Evolutionary conservation across 2,329 filamentous ascomycete species (phyloP).

Genomic region (Colletotrichum ledebouriae): DNA sequence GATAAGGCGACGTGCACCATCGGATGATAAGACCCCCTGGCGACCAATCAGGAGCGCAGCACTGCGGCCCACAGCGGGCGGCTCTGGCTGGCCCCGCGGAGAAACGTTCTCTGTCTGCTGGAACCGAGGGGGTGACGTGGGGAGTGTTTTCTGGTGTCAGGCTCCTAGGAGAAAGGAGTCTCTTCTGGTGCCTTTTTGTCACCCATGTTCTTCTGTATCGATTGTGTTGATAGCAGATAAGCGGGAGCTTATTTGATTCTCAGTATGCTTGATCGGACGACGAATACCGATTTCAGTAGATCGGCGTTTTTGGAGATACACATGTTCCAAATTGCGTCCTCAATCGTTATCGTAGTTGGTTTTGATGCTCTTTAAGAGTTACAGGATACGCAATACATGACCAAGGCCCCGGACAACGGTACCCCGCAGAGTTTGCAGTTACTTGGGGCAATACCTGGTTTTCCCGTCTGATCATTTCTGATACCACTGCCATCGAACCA

Average conservation of each 20-base stretch:
- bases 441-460: slow-evolving; percentile 7
- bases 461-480: slow-evolving; percentile 26
- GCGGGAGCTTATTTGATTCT: slow-evolving; percentile 26
- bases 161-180: slow-evolving; percentile 37
- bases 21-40: slow-evolving; percentile 31
- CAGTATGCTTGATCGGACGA: slow-evolving; percentile 21
- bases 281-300: neutral
- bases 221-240: slow-evolving; percentile 20
- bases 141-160: slow-evolving; percentile 8
- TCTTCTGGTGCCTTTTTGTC: neutral
- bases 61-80: slow-evolving; percentile 30
- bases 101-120: slow-evolving; percentile 21
- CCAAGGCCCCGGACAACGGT: neutral
- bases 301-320: neutral
- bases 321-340: slow-evolving; percentile 10
- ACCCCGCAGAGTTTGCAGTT: neutral
- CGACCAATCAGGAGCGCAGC: slow-evolving; percentile 25
- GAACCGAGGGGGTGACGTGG: slow-evolving; percentile 22
- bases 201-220: too few species aligned
- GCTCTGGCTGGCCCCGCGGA: slow-evolving; percentile 39
- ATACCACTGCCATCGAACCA: slow-evolving; percentile 18
- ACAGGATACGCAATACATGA: neutral
- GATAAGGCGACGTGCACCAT: slow-evolving; percentile 29
- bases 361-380: neutral
- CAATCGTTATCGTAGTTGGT: neutral